A percentile compares a stretch with the other conserved stretches of the same genome.
These are phyloP conservation scores for Lachnum nothofagi DNA, from an alignment of 2,329 filamentous ascomycete species.

Conservation along the genomic window DNA sequence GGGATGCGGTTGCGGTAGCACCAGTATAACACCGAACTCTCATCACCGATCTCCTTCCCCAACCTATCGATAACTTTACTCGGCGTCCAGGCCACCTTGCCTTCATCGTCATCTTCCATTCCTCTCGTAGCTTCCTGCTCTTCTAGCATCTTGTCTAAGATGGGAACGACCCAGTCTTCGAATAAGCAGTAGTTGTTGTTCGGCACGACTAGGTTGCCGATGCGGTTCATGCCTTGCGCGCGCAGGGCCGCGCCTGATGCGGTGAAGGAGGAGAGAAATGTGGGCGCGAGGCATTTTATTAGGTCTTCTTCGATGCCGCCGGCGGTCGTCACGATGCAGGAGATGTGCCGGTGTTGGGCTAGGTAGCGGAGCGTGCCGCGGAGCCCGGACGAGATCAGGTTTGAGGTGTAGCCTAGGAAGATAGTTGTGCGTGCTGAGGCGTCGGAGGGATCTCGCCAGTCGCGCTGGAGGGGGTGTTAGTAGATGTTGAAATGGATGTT, in stretches of 20 bases:
- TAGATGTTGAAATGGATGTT: too few species aligned
- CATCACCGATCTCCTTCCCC: conserved; percentile 89
- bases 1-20: conserved; percentile 95
- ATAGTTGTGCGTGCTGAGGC: conserved; percentile 78
- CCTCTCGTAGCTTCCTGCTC: conserved; percentile 86
- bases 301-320: conserved; percentile 96
- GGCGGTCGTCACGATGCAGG: conserved; percentile 88
- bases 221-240: conserved; percentile 83
- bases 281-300: conserved; percentile 94
- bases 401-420: conserved; percentile 95
- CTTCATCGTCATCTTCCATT: conserved; percentile 57
- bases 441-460: conserved; percentile 76
- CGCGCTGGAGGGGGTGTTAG: conserved; percentile 50
- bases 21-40: conserved; percentile 89
- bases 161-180: conserved; percentile 95
- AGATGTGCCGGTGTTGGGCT: conserved; percentile 87
- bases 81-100: conserved; percentile 79
- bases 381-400: conserved; percentile 92
- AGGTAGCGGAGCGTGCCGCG: conserved; percentile 88
- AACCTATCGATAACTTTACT: conserved; percentile 85
- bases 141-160: conserved; percentile 87
- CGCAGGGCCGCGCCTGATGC: conserved; percentile 73
- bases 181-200: conserved; percentile 98
- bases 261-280: conserved; percentile 84
- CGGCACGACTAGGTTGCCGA: conserved; percentile 91